A percentile compares a stretch with the other conserved stretches of the same genome.
phyloP scores from a whole-genome alignment of 805 yeast genomes.

The Monosporozyma aquatica region DNA sequence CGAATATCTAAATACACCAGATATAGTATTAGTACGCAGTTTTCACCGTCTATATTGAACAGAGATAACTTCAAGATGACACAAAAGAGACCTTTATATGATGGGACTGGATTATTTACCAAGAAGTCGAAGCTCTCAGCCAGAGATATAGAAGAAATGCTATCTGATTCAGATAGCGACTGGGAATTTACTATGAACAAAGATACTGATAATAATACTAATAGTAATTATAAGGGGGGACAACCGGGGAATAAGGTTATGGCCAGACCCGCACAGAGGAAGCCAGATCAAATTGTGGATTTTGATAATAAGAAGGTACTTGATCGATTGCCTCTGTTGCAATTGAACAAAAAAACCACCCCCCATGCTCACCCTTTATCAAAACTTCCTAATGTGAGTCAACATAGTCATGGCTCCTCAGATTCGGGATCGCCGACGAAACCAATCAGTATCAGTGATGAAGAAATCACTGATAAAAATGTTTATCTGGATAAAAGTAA shows the following conservation, averaged over 20 bases:
- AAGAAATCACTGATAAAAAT: background rate
- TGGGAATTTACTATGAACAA: constrained; percentile 6
- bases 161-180: constrained; percentile 11
- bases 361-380: background rate
- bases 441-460: background rate
- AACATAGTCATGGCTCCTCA: too few species aligned
- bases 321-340: background rate
- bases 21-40: background rate
- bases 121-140: constrained; percentile 7
- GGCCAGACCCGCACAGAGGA: too few species aligned
- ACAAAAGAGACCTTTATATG: background rate
- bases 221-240: too few species aligned
- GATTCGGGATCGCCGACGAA: background rate
- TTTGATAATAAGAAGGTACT: background rate
- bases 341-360: background rate
- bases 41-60: background rate
- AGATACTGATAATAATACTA: background rate
- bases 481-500: too few species aligned
- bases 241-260: too few species aligned
- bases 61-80: background rate
- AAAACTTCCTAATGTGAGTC: background rate
- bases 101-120: background rate
- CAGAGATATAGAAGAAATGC: constrained; percentile 5
- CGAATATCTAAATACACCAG: background rate
- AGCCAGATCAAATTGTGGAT: background rate